Evolutionary conservation across 352 stramenopile genomes (phyloP).

Genomic region (Blastocystis sp.): DNA sequence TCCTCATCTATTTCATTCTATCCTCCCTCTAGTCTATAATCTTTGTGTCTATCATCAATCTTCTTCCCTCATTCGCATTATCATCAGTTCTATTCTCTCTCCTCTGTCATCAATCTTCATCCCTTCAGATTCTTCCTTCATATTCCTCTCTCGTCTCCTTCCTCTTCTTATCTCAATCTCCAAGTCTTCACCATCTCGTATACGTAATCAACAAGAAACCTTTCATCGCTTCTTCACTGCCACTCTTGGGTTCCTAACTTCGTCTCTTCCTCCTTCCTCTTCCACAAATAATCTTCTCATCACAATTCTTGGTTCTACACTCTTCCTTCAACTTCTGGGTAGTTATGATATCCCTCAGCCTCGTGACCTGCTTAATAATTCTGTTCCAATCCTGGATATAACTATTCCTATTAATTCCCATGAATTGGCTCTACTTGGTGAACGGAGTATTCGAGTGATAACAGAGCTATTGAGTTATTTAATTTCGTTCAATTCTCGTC

Average conservation of each 20-base stretch:
- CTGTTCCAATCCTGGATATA: neutral
- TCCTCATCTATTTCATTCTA: neutral
- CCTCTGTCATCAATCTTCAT: neutral
- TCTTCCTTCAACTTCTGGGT: neutral
- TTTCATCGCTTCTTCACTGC: neutral
- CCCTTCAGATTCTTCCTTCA: neutral
- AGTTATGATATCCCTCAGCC: neutral
- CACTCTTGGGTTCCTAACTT: neutral
- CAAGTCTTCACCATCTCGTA: neutral
- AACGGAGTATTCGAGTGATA: neutral
- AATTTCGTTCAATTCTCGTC: too few relatives aligned
- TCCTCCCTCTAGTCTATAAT: neutral
- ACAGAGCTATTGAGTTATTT: too few relatives aligned
- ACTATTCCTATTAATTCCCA: neutral
- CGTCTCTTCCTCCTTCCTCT: neutral
- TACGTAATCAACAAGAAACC: neutral
- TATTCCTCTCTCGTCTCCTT: neutral
- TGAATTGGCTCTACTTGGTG: neutral
- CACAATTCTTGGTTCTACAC: neutral
- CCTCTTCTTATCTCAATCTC: neutral
- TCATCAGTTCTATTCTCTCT: too few relatives aligned
- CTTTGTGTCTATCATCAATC: neutral
- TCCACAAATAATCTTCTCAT: neutral
- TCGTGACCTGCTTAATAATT: neutral
- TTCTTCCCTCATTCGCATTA: neutral